These are phyloP conservation scores for Carpinus viminea DNA, from an alignment of 306 rosid genomes.

Conservation along the genomic window DNA sequence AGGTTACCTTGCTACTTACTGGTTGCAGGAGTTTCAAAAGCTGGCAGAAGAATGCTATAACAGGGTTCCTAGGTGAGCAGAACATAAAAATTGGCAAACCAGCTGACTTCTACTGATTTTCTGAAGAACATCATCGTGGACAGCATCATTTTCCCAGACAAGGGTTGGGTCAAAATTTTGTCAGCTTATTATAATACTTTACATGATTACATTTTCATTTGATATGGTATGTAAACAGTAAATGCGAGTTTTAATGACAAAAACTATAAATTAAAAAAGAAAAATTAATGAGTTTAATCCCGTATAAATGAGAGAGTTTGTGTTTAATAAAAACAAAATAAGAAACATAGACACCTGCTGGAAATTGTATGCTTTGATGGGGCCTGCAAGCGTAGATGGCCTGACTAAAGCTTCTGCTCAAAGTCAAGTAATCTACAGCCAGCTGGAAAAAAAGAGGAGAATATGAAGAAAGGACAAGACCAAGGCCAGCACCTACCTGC, in stretches of 20 bases:
- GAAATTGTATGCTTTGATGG: not conserved
- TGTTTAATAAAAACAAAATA: not conserved
- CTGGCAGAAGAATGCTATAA: conserved; percentile 94
- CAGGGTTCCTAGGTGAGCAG: conserved; percentile 58
- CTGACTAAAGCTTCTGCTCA: not conserved
- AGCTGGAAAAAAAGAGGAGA: not conserved
- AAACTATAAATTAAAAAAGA: not conserved
- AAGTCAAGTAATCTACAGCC: no score
- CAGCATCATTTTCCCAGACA: conserved; percentile 1
- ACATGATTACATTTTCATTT: not conserved
- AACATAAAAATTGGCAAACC: conserved; percentile 73
- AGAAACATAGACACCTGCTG: not conserved
- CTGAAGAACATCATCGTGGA: conserved; percentile 14
- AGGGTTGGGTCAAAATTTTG: conserved; percentile 12
- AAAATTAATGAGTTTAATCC: not conserved
- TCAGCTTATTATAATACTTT: not conserved
- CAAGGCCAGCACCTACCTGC: no score
- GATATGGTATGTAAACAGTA: no score
- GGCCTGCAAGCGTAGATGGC: not conserved
- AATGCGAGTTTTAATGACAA: no score
- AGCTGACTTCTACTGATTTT: conserved; percentile 55
- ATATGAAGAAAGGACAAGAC: no score
- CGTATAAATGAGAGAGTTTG: not conserved
- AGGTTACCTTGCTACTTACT: conserved; percentile 15
- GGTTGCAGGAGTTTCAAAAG: conserved; percentile 86